Evolutionary conservation across 768 basidiomycete species (phyloP), one percentile per base, ranked within the genome.

Genomic region (Nidularia sp.): DNA sequence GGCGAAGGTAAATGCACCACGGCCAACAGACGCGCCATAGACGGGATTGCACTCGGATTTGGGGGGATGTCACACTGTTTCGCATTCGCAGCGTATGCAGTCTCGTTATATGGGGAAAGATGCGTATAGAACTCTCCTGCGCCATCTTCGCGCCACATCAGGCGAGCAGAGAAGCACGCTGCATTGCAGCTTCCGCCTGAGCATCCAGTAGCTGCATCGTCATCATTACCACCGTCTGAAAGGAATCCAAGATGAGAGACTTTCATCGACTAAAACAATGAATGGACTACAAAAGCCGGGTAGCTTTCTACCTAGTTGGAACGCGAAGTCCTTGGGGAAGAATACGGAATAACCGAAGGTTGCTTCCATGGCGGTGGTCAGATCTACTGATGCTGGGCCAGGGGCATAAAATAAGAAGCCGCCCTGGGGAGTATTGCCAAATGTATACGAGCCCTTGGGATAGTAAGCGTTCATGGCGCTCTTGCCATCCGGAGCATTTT

Each of bases 331-430:
- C 9, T 74, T 62, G 32, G 76, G 69, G 68, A 89, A 86, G 69
- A 70, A 83, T 32, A 86, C 78, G 0, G 83, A 79, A 68, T 79
- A 79, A 0, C 71, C 78, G 57, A 89, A 79, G 2, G 82, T 82
- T 8, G 81, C 79, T 57, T 88, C 86, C 62, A 81, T 84, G 15
- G 84, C 87, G 2, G 67, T 76, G 47, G 75, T 76, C 54, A 86
- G 67, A 62, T 82, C 77, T 44, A 83, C 72, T 54, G 65, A 58
- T 34, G 57, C 33, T 4, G 82, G 79, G 2, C 85, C 87, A 41
- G 78, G 76, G 43, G 85, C 77, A 64, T 89, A 88, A 76, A 89
- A 86, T n/a, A 84, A 85, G 62, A 87, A 69, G 13, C 86, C 86
- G 50, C 85, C 84, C 49, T 67, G 69, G 9, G 77, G 77, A 18